Evolutionary conservation across 345 rosid genomes (phyloP).

Genomic region (Boechera stricta): DNA sequence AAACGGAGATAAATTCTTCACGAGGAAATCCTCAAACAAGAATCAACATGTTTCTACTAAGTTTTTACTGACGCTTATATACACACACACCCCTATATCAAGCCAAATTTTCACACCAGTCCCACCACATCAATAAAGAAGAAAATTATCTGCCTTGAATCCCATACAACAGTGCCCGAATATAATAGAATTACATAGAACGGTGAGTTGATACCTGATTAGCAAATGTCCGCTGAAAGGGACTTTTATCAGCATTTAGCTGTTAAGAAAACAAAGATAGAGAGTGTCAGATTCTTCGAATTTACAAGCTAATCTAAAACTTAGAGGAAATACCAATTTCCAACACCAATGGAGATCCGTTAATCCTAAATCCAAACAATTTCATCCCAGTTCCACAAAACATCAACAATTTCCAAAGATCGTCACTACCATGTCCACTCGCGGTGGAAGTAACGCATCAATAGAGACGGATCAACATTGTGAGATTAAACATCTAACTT

Average conservation of each 20-base stretch:
- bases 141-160: not conserved
- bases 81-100: not conserved
- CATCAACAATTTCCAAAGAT: slow-evolving; percentile 37
- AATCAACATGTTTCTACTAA: not conserved
- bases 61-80: not conserved
- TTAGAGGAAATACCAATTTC: not conserved
- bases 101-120: not conserved
- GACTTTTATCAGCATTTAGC: slow-evolving; percentile 92
- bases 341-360: slow-evolving; percentile 7
- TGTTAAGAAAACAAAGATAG: slow-evolving; percentile 50
- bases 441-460: slow-evolving; percentile 26
- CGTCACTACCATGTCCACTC: slow-evolving; percentile 33
- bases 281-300: slow-evolving; percentile 29
- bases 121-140: slow-evolving; percentile 16
- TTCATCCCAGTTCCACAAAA: slow-evolving; percentile 9
- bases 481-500: slow-evolving; percentile 22
- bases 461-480: slow-evolving; percentile 33
- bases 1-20: slow-evolving; percentile 5
- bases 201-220: slow-evolving; percentile 67
- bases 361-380: slow-evolving; percentile 25
- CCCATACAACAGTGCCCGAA: slow-evolving; percentile 1
- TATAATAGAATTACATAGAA: not conserved
- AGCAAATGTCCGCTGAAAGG: slow-evolving; percentile 93
- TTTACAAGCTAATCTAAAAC: slow-evolving; percentile 2
- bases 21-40: slow-evolving; percentile 1